A percentile compares a stretch with the other conserved stretches of the same genome.
These are phyloP conservation scores for Penicillium expansum DNA, from an alignment of 2,329 filamentous ascomycete genomes.

Conservation along the genomic window DNA sequence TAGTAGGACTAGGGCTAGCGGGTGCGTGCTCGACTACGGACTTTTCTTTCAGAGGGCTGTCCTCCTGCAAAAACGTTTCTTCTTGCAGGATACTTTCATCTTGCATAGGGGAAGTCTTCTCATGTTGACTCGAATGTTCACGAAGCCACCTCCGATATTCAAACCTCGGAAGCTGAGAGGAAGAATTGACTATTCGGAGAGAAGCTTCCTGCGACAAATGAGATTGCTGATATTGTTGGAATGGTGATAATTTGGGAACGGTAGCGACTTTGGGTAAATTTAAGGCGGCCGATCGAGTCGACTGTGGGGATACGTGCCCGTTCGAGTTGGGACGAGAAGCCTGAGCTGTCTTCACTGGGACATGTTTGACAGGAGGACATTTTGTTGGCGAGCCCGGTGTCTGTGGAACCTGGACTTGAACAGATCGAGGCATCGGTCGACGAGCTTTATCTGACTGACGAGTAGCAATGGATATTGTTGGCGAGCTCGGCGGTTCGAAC, in stretches of 20 bases:
- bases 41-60: neutral
- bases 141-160: slow-evolving; percentile 34
- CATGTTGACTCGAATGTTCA: slow-evolving; percentile 5
- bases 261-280: neutral
- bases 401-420: slow-evolving; percentile 5
- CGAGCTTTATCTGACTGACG: slow-evolving; percentile 20
- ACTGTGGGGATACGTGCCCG: neutral
- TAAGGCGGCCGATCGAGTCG: neutral
- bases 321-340: neutral
- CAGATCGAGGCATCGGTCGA: neutral
- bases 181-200: slow-evolving; percentile 34
- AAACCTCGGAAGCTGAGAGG: slow-evolving; percentile 40
- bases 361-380: neutral
- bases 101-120: slow-evolving; percentile 4
- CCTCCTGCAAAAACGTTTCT: slow-evolving; percentile 6
- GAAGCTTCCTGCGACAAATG: slow-evolving; percentile 19
- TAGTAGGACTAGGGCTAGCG: neutral
- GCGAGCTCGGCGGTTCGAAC: slow-evolving; percentile 39
- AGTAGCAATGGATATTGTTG: slow-evolving; percentile 27
- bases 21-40: neutral
- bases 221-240: neutral
- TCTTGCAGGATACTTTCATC: slow-evolving; percentile 9
- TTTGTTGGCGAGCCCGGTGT: slow-evolving; percentile 2
- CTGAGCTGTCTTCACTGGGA: neutral
- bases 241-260: neutral